Conservation (phyloP, 495 filamentous ascomycete species). For the Amphirosellinia nigrospora region DNA sequence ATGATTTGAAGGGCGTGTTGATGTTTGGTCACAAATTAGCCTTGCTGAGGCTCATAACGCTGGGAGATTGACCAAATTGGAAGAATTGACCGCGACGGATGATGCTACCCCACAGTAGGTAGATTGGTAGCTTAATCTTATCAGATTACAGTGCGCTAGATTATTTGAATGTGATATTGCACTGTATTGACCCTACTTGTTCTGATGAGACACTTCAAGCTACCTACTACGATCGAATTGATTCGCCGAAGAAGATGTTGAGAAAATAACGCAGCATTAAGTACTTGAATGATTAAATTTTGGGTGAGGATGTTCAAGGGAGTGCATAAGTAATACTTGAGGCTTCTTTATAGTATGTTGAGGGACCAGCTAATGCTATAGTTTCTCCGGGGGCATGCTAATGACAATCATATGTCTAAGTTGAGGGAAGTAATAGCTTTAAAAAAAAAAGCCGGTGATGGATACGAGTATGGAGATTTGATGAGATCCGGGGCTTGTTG, state of each 20-base stretch:
- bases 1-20: slow-evolving; percentile 3
- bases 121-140: slow-evolving; percentile 7
- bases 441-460: too few species aligned
- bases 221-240: too few species aligned
- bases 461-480: neutral
- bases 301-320: neutral
- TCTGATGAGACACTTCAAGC: too few species aligned
- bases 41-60: neutral
- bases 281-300: neutral
- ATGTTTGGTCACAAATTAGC: neutral
- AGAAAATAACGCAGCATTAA: neutral
- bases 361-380: too few species aligned
- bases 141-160: neutral
- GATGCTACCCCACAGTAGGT: neutral
- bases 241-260: neutral
- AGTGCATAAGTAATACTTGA: neutral
- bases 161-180: neutral
- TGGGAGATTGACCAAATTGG: neutral
- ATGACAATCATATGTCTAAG: neutral
- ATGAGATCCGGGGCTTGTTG: neutral
- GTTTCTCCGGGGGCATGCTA: neutral
- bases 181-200: neutral
- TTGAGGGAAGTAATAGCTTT: too few species aligned
- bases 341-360: too few species aligned
- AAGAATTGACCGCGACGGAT: slow-evolving; percentile 2